Conservation (phyloP, 345 rosid genomes). For the Streptanthus diversifolius region DNA sequence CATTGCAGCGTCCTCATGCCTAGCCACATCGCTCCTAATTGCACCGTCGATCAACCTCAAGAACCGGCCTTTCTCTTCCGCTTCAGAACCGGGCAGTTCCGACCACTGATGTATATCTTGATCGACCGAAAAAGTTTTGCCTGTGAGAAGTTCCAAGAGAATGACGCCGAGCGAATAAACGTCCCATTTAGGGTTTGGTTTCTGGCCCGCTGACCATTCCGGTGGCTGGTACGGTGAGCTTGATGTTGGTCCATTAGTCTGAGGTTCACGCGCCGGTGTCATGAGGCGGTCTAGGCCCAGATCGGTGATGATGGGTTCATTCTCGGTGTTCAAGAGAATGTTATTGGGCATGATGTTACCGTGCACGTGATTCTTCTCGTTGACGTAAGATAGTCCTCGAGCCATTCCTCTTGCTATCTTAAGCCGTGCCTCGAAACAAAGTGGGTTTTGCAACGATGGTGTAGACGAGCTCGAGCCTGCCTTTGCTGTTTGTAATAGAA, state of each 20-base stretch:
- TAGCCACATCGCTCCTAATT: slow-evolving; percentile 53
- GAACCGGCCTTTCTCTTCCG: slow-evolving; percentile 49
- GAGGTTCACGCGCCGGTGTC: slow-evolving; percentile 2
- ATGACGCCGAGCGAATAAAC: slow-evolving; percentile 74
- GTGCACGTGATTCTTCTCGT: slow-evolving; percentile 76
- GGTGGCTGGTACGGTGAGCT: slow-evolving; percentile 61
- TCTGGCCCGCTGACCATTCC: slow-evolving; percentile 51
- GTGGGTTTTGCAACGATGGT: slow-evolving; percentile 44
- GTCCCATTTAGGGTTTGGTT: slow-evolving; percentile 76
- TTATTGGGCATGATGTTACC: slow-evolving; percentile 77
- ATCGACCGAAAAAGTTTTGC: slow-evolving; percentile 49
- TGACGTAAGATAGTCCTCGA: slow-evolving; percentile 66
- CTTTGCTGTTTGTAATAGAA: slow-evolving; percentile 16
- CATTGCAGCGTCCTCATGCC: slow-evolving; percentile 49
- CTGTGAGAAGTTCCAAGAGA: slow-evolving; percentile 70
- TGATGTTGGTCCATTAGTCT: not conserved
- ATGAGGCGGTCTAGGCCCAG: slow-evolving; percentile 62
- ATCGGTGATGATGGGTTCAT: slow-evolving; percentile 68
- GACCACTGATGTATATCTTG: slow-evolving; percentile 56
- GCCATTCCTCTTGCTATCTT: slow-evolving; percentile 84
- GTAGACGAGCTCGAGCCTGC: slow-evolving; percentile 39
- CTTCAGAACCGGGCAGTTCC: slow-evolving; percentile 21
- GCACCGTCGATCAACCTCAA: slow-evolving; percentile 57
- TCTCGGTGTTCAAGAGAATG: slow-evolving; percentile 58
- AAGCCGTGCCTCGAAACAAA: slow-evolving; percentile 54